Evolutionary conservation across 441 rosid species (phyloP).

Genomic region (Gossypium lobatum): DNA sequence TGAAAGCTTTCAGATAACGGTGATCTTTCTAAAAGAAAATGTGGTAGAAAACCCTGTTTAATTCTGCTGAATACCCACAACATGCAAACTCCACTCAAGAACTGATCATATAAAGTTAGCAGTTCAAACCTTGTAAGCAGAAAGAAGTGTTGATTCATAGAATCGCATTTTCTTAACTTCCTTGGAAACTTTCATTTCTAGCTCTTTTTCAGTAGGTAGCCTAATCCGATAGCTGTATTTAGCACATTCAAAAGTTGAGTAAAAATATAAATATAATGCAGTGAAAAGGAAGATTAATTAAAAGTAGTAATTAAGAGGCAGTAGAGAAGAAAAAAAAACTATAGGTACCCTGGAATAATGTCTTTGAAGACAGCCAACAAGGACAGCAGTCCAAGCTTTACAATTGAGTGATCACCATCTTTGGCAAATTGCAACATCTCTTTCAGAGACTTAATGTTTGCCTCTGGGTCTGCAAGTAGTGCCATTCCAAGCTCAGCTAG

Average conservation of each 20-base stretch:
- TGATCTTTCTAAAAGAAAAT: not conserved
- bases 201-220: conserved; percentile 95
- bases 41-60: not conserved
- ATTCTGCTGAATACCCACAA: not conserved
- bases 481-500: conserved; percentile 79
- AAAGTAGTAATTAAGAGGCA: not conserved
- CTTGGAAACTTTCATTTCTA: conserved; percentile 94
- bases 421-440: conserved; percentile 64
- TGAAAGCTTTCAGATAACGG: not conserved
- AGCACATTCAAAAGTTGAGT: conserved; percentile 11
- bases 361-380: conserved; percentile 88
- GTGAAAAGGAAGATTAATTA: conserved; percentile 5
- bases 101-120: not conserved
- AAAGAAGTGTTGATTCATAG: conserved; percentile 77
- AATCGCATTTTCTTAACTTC: conserved; percentile 83
- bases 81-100: not conserved
- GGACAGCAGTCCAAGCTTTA: conserved; percentile 70
- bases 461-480: conserved; percentile 73
- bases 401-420: conserved; percentile 52
- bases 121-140: conserved; percentile 68
- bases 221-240: conserved; percentile 79
- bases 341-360: conserved; percentile 79
- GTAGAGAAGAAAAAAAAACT: conserved; percentile 9
- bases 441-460: conserved; percentile 63
- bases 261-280: not conserved